These are phyloP conservation scores for Aspergillus aculeatus DNA, from an alignment of 2,329 filamentous ascomycete species.

Conservation along the genomic window DNA sequence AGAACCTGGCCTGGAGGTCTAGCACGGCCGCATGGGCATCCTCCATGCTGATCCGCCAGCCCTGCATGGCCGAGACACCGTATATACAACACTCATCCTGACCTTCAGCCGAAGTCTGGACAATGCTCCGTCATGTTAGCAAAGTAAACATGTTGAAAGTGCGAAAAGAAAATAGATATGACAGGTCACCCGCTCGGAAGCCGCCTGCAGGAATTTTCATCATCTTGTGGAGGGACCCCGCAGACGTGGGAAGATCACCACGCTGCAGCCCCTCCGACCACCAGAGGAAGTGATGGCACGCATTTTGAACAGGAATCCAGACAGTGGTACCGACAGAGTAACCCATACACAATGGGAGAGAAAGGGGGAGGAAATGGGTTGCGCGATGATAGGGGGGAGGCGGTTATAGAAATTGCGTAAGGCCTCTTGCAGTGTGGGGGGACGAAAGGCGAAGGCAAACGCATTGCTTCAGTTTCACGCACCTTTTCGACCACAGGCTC, in stretches of 20 bases:
- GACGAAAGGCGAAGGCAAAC: constrained; percentile 21
- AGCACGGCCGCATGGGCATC: constrained; percentile 89
- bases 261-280: constrained; percentile 2
- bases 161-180: constrained; percentile 6
- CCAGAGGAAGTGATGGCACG: background rate
- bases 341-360: background rate
- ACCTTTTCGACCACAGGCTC: constrained; percentile 99
- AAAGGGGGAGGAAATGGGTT: background rate
- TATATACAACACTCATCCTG: constrained; percentile 91
- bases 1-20: constrained; percentile 69
- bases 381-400: constrained; percentile 10
- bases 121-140: constrained; percentile 12
- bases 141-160: background rate
- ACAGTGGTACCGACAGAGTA: background rate
- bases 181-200: constrained; percentile 7
- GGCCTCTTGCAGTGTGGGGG: constrained; percentile 27
- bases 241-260: constrained; percentile 11
- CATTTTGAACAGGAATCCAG: background rate
- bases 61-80: constrained; percentile 98
- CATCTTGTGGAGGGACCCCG: constrained; percentile 17
- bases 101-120: constrained; percentile 79
- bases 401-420: constrained; percentile 19
- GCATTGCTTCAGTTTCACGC: constrained; percentile 38
- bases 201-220: constrained; percentile 17
- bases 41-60: constrained; percentile 99